Conservation (phyloP, 768 basidiomycete species). For the Gyrodon lividus region DNA sequence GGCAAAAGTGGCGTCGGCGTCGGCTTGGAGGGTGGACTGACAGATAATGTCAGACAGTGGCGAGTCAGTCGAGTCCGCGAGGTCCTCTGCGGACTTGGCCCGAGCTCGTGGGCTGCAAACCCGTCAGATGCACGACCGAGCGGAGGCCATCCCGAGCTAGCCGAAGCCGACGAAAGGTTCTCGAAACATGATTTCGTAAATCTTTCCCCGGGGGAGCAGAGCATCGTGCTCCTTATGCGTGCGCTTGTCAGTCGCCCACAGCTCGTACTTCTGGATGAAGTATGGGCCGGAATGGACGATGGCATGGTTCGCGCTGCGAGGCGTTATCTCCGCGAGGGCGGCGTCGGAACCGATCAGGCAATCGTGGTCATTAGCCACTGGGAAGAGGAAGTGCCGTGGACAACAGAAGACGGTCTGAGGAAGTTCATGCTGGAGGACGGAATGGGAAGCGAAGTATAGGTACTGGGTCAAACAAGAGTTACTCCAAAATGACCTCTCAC, state of each 20-base stretch:
- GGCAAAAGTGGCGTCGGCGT: slow-evolving; percentile 46
- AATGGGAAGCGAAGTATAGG: slow-evolving; percentile 18
- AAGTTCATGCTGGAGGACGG: slow-evolving; percentile 37
- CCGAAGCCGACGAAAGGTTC: slow-evolving; percentile 40
- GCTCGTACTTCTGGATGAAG: slow-evolving; percentile 86
- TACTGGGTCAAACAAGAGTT: background rate
- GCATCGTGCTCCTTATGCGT: slow-evolving; percentile 79
- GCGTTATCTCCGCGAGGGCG: slow-evolving; percentile 56
- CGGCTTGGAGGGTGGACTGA: slow-evolving; percentile 38
- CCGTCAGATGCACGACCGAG: background rate
- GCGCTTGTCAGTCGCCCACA: slow-evolving; percentile 75
- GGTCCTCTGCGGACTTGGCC: slow-evolving; percentile 67
- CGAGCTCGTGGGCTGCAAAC: slow-evolving; percentile 44
- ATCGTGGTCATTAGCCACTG: slow-evolving; percentile 88
- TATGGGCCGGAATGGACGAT: slow-evolving; percentile 90
- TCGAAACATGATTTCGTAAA: slow-evolving; percentile 54
- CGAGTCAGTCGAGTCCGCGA: slow-evolving; percentile 48
- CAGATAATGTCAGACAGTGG: slow-evolving; percentile 33
- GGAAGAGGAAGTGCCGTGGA: slow-evolving; percentile 91
- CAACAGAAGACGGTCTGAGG: slow-evolving; percentile 49
- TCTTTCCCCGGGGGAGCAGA: slow-evolving; percentile 73
- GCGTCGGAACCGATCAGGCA: slow-evolving; percentile 59
- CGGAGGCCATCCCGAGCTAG: background rate
- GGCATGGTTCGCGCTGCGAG: slow-evolving; percentile 66
- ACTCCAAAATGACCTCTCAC: background rate